These are phyloP conservation scores for Achaetomiella virescens DNA, from an alignment of 495 filamentous ascomycete species.

Conservation along the genomic window DNA sequence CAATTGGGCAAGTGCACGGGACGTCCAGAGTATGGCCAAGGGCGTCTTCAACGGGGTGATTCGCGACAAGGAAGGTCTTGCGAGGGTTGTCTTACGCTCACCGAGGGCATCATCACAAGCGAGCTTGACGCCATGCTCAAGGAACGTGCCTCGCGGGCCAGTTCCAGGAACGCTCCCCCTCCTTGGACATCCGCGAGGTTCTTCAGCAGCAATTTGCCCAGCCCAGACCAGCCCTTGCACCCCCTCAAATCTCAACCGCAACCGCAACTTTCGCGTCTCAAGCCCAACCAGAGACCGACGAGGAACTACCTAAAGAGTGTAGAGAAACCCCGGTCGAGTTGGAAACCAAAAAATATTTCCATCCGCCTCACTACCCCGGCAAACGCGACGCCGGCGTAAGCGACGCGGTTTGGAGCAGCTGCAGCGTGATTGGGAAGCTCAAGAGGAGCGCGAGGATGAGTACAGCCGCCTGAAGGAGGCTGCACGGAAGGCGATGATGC, in stretches of 20 bases:
- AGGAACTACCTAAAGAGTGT: too few species aligned
- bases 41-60: conserved; percentile 44
- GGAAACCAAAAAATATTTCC: too few species aligned
- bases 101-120: conserved; percentile 30
- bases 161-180: background rate
- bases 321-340: too few species aligned
- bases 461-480: conserved; percentile 21
- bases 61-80: conserved; percentile 21
- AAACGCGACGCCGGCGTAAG: conserved; percentile 51
- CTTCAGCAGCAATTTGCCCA: background rate
- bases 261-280: background rate
- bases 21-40: conserved; percentile 54
- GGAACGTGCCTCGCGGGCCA: conserved; percentile 34
- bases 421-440: conserved; percentile 39
- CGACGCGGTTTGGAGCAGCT: conserved; percentile 56
- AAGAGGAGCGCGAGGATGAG: conserved; percentile 27
- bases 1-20: conserved; percentile 66
- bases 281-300: too few species aligned
- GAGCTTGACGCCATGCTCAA: conserved; percentile 40
- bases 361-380: background rate
- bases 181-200: background rate
- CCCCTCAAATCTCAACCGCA: background rate
- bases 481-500: conserved; percentile 18
- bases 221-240: background rate
- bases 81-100: conserved; percentile 19